Base-by-base conservation (phyloP, 306 rosid species). In the Fagus crenata region DNA sequence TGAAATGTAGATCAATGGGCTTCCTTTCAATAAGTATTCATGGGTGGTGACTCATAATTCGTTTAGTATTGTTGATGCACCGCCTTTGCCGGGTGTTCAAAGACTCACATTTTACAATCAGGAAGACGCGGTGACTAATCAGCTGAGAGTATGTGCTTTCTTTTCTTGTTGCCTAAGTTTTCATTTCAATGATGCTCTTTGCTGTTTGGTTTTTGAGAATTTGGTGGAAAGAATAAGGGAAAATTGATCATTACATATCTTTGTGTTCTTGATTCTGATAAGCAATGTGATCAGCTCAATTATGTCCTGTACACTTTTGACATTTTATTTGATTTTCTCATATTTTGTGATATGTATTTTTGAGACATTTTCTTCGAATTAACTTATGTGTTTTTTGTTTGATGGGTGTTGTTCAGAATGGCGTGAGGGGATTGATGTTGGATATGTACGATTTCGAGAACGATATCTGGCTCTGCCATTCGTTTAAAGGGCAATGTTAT, bases 391-490 rank as follows among this genome's bases (percentile, higher is more conserved):
- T 63, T 58, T 22, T 80, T 84, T 76, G 40, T 72, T 39, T 78
- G 49, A 35, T 87, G 41, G 51, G 7, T 76, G 22, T 35, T 86
- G 73, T 85, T 79, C 75, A 93, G 98, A 93, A 93, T 86, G 98
- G 98, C 77, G 98, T 90, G 78, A 85, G 98, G 78, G 97, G 98
- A 75, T 81, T 94, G 83, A 94, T 94, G 98, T 81, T 94, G 90
- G 98, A 94, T 85, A 90, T 94, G 98, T 94, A 94, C 79, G 96
- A 94, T 75, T 94, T 90, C 43, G 79, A 87, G 77, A 86, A 90
- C 49, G 96, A 94, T 86, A 87, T 94, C 85, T 94, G 98, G 98
- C 97, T 94, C 71, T 94, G 97, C 85, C 98, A 94, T 89, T 92
- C 98, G 32, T 92, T 94, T 75, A 81, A 60, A 63, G 96, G 97